Percentiles rank a stretch among this genome's conserved stretches.
phyloP scores from a whole-genome alignment of 192 early-diverging fungal genomes.

The Linderina pennispora region DNA sequence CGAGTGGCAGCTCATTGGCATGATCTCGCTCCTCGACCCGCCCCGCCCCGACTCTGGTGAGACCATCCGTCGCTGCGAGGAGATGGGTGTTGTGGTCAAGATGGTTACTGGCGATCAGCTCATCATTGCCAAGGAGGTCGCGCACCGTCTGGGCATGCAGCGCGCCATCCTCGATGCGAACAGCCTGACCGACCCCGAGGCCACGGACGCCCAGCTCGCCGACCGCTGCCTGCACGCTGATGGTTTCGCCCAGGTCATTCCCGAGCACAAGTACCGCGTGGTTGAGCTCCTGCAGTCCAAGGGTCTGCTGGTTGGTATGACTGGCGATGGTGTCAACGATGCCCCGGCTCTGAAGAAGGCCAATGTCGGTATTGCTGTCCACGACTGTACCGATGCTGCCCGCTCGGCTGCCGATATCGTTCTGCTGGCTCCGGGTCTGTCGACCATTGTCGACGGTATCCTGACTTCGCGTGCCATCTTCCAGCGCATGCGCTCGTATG shows the following conservation, averaged over 20 bases:
- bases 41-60: conserved; percentile 82
- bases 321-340: conserved; percentile 97
- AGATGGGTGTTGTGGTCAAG: conserved; percentile 88
- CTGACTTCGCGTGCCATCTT: conserved; percentile 88
- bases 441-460: conserved; percentile 90
- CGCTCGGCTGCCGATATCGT: conserved; percentile 95
- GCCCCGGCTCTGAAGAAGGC: conserved; percentile 97
- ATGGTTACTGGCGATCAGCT: conserved; percentile 97
- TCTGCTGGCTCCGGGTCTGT: conserved; percentile 78
- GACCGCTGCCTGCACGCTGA: conserved; percentile 82
- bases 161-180: conserved; percentile 86
- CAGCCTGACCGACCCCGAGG: conserved; percentile 72
- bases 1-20: conserved; percentile 76
- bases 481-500: conserved; percentile 91
- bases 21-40: conserved; percentile 89
- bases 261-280: conserved; percentile 97
- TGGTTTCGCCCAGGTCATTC: conserved; percentile 96
- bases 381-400: conserved; percentile 94
- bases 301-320: conserved; percentile 87
- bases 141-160: conserved; percentile 84
- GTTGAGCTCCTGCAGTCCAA: conserved; percentile 90
- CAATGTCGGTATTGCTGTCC: conserved; percentile 95
- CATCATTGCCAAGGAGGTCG: conserved; percentile 92
- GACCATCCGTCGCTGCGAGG: conserved; percentile 78
- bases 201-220: conserved; percentile 75